Conservation (phyloP, 306 rosid species). For the Chamaecrista fasciculata region DNA sequence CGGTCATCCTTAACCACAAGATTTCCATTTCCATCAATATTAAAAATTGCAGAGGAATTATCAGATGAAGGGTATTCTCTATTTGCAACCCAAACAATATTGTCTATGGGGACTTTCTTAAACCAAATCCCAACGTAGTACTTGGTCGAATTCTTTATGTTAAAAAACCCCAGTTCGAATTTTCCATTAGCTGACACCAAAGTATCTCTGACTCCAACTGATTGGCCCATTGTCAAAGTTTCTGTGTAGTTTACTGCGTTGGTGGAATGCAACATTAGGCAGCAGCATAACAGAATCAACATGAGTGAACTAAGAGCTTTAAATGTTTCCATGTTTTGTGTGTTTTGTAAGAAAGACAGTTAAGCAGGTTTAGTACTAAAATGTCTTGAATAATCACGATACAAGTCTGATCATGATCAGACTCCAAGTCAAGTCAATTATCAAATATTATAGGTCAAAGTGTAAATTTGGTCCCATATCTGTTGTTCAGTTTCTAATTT, state of each 20-base stretch:
- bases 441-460: no score
- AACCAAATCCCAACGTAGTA: background rate
- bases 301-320: background rate
- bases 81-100: slow-evolving; percentile 13
- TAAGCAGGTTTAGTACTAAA: no score
- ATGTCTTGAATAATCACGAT: no score
- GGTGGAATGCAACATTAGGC: background rate
- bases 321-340: background rate
- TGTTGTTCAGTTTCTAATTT: no score
- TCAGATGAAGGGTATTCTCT: background rate
- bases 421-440: no score
- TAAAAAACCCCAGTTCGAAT: background rate
- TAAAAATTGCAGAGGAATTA: background rate
- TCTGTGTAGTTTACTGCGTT: background rate
- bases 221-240: slow-evolving; percentile 11
- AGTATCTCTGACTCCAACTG: background rate
- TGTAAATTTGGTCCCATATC: no score
- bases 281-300: background rate
- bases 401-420: no score
- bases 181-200: background rate
- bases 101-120: background rate
- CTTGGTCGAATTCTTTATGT: background rate
- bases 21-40: background rate
- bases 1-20: background rate
- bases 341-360: no score